Conservation (phyloP, 805 yeast genomes). For the Ogataea nitratoaversa region DNA sequence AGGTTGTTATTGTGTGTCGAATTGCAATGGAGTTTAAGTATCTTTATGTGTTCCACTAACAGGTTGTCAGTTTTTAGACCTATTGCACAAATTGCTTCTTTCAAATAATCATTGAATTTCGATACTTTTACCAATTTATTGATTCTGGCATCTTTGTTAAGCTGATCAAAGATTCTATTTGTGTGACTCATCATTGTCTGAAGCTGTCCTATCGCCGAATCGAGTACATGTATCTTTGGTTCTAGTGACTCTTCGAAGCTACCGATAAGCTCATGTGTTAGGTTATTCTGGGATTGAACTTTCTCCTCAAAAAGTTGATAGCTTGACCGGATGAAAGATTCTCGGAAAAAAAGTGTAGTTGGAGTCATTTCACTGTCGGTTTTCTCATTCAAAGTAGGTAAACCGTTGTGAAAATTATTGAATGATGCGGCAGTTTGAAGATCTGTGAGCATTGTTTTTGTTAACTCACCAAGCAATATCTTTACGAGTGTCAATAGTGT, state of each 20-base stretch:
- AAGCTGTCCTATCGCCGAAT: background rate
- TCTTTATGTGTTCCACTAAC: background rate
- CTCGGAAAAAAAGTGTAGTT: conserved; percentile 17
- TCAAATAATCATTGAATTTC: conserved; percentile 5
- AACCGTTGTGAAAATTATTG: conserved; percentile 7
- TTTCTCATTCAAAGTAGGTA: conserved; percentile 6
- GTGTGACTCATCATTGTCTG: background rate
- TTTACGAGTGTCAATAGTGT: conserved; percentile 7
- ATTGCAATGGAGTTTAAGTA: background rate
- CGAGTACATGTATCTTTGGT: conserved; percentile 6
- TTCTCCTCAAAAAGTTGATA: conserved; percentile 23
- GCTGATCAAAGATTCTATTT: background rate
- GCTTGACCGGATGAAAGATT: conserved; percentile 22
- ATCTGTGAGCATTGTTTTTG: conserved; percentile 8
- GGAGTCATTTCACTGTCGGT: conserved; percentile 18
- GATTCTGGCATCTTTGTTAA: conserved; percentile 1
- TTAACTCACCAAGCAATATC: conserved; percentile 11
- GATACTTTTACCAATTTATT: conserved; percentile 5
- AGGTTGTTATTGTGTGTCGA: background rate
- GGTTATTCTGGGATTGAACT: conserved; percentile 12
- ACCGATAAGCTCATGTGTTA: conserved; percentile 10
- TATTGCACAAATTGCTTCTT: conserved; percentile 3
- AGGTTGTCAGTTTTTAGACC: conserved; percentile 3
- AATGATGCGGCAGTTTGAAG: conserved; percentile 11
- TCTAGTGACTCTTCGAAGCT: conserved; percentile 16